Conservation (phyloP, 2,329 filamentous ascomycete genomes). For the Neurospora crassa region DNA sequence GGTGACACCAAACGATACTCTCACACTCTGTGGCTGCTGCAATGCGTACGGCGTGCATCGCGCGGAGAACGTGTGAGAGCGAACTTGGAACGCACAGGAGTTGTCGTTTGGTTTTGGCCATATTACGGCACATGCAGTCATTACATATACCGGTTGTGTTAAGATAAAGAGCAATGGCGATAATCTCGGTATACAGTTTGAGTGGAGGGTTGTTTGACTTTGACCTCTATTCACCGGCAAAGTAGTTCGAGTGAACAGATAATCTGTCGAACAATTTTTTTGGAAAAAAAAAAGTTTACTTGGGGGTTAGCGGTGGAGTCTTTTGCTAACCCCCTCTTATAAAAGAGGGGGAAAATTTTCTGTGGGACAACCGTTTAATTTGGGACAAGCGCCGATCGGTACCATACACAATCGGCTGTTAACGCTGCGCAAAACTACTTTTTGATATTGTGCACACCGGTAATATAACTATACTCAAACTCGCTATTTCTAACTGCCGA, state of each 20-base stretch:
- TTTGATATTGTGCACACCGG: no score
- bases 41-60: not conserved
- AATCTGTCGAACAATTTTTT: not conserved
- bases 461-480: no score
- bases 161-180: slow-evolving; percentile 21
- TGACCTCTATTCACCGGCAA: not conserved
- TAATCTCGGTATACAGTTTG: slow-evolving; percentile 26
- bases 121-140: slow-evolving; percentile 30
- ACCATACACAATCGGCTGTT: no score
- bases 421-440: no score
- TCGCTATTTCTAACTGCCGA: no score
- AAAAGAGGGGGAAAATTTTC: no score
- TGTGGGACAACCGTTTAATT: no score
- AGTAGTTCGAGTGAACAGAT: not conserved
- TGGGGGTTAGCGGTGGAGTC: no score
- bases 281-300: not conserved
- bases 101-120: slow-evolving; percentile 19
- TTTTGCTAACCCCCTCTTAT: no score
- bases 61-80: slow-evolving; percentile 5
- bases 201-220: not conserved
- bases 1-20: not conserved
- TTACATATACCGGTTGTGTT: slow-evolving; percentile 23
- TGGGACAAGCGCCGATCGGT: no score
- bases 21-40: not conserved
- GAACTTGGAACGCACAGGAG: slow-evolving; percentile 14